Evolutionary conservation across 768 basidiomycete species (phyloP), one percentile per base, ranked within the genome.

Genomic region (Jaapia argillacea): DNA sequence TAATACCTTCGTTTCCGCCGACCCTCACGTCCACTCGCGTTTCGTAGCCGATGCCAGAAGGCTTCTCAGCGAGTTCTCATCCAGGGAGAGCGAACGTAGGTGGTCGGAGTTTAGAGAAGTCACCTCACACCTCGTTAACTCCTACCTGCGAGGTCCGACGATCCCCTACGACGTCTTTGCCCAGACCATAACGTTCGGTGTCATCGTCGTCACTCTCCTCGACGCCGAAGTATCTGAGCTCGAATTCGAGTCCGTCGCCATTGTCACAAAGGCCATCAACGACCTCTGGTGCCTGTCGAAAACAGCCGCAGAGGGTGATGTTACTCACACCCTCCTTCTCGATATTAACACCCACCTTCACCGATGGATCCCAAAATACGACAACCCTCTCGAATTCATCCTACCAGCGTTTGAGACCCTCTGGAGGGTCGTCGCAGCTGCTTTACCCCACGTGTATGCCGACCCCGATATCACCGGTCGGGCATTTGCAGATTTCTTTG

Each of bases 401-500:
- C 67, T 81, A 36, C 79, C 79, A 0, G 59, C 72, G 1, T 81
- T 75, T 64, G 80, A 81, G 52, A 74, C 72, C 0, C 57, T 80
- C 36, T 81, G 80, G 80, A 68, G 77, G 10, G 68, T 80, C 18
- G 61, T 77, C 41, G 77, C 78, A 1, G 59, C 61, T 4, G 51
- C 61, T 0, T 53, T 72, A 0, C 67, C 71, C 1, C 58, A 68
- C 40, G 57, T 65, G 12, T 52, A 60, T 36, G 56, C 61, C n/a
- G 45, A 61, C 3, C 50, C 63, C 12, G 46, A 50, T 6, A n/a
- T n/a, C n/a, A 45, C 46, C 0, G 51, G 51, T 6, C 38, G 56
- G 6, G 54, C 58, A 0, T 68, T 80, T 43, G 41, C 53, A 3
- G 56, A 59, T 4, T 64, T 76, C 36, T 55, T 64, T 14, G 58